Percentiles rank a stretch among this genome's conserved stretches.
Conservation (phyloP, 2,329 filamentous ascomycete species). For the Penicillium expansum region DNA sequence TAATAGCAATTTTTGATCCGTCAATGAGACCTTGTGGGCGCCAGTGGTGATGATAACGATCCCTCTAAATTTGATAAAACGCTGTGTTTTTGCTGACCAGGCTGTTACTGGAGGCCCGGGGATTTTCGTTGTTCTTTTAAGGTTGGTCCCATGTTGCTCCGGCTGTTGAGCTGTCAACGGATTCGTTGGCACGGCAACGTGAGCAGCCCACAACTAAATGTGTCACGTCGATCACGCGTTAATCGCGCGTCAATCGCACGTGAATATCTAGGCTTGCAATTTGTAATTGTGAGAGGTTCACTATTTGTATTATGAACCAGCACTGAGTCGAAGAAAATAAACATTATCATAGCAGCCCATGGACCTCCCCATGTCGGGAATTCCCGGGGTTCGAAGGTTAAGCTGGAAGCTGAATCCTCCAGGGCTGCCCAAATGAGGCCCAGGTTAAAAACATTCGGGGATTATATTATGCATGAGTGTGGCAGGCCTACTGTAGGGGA, state of each 20-base stretch:
- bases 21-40: background rate
- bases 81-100: background rate
- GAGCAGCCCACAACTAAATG: background rate
- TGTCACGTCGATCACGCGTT: background rate
- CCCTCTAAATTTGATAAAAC: too few species aligned
- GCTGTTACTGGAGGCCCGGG: background rate
- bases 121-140: background rate
- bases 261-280: background rate
- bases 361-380: background rate
- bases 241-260: too few species aligned
- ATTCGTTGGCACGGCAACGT: slow-evolving; percentile 6
- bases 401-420: background rate
- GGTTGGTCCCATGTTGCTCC: background rate
- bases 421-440: background rate
- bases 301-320: background rate
- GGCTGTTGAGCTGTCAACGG: slow-evolving; percentile 4
- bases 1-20: background rate
- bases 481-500: background rate
- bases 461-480: background rate
- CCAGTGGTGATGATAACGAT: background rate
- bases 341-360: background rate
- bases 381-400: background rate
- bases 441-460: background rate
- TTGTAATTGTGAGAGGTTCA: background rate
- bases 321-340: background rate